Evolutionary conservation across 192 early-diverging fungal species (phyloP).

Genomic region (Linnemannia zychae): DNA sequence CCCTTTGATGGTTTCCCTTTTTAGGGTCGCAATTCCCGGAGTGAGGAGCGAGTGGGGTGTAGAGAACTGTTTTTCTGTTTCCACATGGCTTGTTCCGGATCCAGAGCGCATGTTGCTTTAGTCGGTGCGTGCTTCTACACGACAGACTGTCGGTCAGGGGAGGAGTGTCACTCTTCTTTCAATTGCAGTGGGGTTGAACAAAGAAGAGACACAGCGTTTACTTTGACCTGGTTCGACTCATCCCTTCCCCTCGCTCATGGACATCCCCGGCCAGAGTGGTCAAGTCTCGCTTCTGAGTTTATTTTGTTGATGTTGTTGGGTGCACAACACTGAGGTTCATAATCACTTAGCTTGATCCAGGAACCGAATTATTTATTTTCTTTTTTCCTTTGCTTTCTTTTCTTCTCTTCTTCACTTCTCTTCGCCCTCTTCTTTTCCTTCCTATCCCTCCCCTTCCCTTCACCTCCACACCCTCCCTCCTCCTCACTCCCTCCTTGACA

Average conservation of each 20-base stretch:
- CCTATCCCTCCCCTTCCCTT: background rate
- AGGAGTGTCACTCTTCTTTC: background rate
- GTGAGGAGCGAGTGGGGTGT: too few species aligned
- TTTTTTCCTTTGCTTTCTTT: background rate
- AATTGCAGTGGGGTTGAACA: background rate
- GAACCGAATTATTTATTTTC: background rate
- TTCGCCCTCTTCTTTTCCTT: background rate
- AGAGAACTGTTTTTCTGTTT: background rate
- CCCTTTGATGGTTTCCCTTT: background rate
- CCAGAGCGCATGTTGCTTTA: background rate
- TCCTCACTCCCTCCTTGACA: background rate
- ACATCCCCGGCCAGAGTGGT: background rate
- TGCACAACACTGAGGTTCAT: background rate
- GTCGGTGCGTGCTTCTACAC: background rate
- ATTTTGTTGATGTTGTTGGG: constrained; percentile 5
- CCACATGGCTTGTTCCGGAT: background rate
- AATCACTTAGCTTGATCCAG: background rate
- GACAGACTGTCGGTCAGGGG: background rate
- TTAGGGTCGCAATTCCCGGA: constrained; percentile 1
- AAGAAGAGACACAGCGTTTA: background rate
- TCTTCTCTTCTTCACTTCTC: background rate
- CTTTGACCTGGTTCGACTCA: background rate
- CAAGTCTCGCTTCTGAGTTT: constrained; percentile 2
- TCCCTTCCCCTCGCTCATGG: background rate
- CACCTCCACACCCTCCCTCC: background rate